Conservation (phyloP, 306 rosid species). For the Cyclanthera cordifolia region DNA sequence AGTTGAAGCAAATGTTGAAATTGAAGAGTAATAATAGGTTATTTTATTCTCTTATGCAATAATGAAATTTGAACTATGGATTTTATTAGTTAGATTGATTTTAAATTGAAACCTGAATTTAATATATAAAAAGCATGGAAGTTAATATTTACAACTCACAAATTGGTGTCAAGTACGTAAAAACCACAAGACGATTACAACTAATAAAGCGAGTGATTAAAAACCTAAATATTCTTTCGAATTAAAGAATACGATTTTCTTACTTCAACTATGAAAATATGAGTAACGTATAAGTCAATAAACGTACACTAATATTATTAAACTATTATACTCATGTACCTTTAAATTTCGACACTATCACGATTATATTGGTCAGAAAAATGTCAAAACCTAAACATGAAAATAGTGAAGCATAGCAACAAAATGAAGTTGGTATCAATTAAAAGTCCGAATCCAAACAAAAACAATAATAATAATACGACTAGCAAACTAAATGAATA, state of each 20-base stretch:
- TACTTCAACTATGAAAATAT: too few relatives aligned
- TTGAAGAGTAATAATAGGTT: neutral
- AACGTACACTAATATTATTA: too few relatives aligned
- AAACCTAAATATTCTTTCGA: too few relatives aligned
- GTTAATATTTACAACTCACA: too few relatives aligned
- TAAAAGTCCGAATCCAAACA: too few relatives aligned
- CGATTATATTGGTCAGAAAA: neutral
- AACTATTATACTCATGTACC: too few relatives aligned
- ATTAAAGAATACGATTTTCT: too few relatives aligned
- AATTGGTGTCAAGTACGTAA: neutral
- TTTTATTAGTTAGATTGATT: neutral
- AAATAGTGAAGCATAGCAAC: neutral
- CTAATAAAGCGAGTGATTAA: neutral
- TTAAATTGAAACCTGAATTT: neutral
- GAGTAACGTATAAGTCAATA: too few relatives aligned
- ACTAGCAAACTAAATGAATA: neutral
- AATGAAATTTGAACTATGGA: neutral
- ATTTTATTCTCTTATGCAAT: neutral
- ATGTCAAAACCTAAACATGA: neutral
- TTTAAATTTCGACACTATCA: too few relatives aligned
- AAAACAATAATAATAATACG: neutral
- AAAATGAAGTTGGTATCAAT: neutral
- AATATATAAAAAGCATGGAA: neutral
- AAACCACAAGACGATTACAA: neutral
- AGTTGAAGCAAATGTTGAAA: neutral